Percentiles rank a stretch among this genome's conserved stretches.
phyloP scores from a whole-genome alignment of 352 stramenopile species.

The Pythium angustatum region DNA sequence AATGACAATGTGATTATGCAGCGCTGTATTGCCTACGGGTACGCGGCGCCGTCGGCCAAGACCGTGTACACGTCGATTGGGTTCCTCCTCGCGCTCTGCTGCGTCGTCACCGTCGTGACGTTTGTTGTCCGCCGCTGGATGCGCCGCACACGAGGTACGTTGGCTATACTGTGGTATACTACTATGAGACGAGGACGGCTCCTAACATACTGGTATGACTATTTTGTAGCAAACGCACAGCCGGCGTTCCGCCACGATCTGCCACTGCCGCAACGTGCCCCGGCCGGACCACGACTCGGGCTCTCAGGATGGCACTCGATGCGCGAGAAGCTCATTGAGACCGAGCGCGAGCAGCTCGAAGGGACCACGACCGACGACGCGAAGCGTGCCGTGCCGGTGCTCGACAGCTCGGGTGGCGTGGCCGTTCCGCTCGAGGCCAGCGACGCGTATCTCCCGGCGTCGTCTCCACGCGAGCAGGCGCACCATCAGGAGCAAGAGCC shows the following conservation, averaged over 20 bases:
- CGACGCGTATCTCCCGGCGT: slow-evolving; percentile 44
- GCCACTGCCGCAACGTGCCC: slow-evolving; percentile 21
- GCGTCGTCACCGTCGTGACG: slow-evolving; percentile 15
- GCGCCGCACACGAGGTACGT: slow-evolving; percentile 4
- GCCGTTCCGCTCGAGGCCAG: slow-evolving; percentile 34
- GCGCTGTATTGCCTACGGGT: slow-evolving; percentile 12
- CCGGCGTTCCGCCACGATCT: slow-evolving; percentile 15
- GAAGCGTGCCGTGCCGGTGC: slow-evolving; percentile 7
- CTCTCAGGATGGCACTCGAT: slow-evolving; percentile 56
- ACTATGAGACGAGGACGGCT: too few relatives aligned
- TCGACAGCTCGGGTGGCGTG: slow-evolving; percentile 4
- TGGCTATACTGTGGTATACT: not conserved
- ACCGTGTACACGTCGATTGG: slow-evolving; percentile 22
- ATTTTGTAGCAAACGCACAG: not conserved
- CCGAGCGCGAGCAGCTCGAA: slow-evolving; percentile 23
- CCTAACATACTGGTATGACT: not conserved
- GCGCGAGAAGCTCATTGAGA: slow-evolving; percentile 57
- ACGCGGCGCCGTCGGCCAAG: slow-evolving; percentile 8
- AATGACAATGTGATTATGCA: slow-evolving; percentile 31
- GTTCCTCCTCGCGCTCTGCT: slow-evolving; percentile 23
- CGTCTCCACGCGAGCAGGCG: not conserved
- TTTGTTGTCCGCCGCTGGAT: slow-evolving; percentile 20
- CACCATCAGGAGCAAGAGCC: not conserved
- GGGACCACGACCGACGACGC: not conserved
- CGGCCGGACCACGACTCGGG: slow-evolving; percentile 39